Percentiles rank a stretch among this genome's conserved stretches.
Conservation (phyloP, 2,329 filamentous ascomycete species). For the Dryadomyces sulphureus region DNA sequence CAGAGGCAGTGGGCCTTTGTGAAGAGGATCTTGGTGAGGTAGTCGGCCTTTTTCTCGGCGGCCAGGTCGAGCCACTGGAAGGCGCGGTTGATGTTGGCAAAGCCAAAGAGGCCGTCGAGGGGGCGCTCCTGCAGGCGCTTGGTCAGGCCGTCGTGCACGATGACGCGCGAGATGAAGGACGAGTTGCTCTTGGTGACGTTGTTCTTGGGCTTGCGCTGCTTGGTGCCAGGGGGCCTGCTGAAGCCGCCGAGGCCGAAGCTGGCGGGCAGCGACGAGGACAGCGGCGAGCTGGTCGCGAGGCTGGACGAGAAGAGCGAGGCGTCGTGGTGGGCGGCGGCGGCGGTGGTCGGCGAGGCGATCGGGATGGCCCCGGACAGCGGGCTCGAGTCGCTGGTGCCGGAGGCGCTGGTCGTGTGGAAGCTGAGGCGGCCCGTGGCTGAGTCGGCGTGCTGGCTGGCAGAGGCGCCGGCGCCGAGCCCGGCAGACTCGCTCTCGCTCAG, state of each 20-base stretch:
- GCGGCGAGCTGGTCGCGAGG: slow-evolving; percentile 32
- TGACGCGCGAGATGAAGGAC: slow-evolving; percentile 93
- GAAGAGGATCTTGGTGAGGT: slow-evolving; percentile 89
- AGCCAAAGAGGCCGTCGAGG: slow-evolving; percentile 69
- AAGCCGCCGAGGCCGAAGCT: slow-evolving; percentile 38
- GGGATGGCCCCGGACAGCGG: slow-evolving; percentile 20
- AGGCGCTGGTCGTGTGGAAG: slow-evolving; percentile 9
- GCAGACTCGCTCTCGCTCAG: slow-evolving; percentile 8
- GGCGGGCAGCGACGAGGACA: slow-evolving; percentile 30
- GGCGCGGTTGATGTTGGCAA: slow-evolving; percentile 89
- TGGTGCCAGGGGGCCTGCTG: slow-evolving; percentile 53
- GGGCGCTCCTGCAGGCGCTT: slow-evolving; percentile 71
- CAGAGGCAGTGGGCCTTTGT: slow-evolving; percentile 92
- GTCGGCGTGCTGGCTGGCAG: slow-evolving; percentile 1
- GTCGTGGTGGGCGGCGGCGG: slow-evolving; percentile 20
- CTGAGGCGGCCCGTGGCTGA: slow-evolving; percentile 9
- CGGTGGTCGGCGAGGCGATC: slow-evolving; percentile 27
- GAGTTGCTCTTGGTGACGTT: slow-evolving; percentile 98
- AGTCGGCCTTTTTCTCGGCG: slow-evolving; percentile 65
- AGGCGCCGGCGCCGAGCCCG: not conserved
- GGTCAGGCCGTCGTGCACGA: slow-evolving; percentile 66
- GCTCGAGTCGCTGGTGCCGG: slow-evolving; percentile 7
- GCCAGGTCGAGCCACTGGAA: slow-evolving; percentile 93
- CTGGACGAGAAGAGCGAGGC: not conserved
- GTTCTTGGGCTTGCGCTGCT: slow-evolving; percentile 89